Percentiles rank a stretch among this genome's conserved stretches.
Evolutionary conservation across 2,329 filamentous ascomycete genomes (phyloP).

Genomic region (Colletotrichum caudatum): DNA sequence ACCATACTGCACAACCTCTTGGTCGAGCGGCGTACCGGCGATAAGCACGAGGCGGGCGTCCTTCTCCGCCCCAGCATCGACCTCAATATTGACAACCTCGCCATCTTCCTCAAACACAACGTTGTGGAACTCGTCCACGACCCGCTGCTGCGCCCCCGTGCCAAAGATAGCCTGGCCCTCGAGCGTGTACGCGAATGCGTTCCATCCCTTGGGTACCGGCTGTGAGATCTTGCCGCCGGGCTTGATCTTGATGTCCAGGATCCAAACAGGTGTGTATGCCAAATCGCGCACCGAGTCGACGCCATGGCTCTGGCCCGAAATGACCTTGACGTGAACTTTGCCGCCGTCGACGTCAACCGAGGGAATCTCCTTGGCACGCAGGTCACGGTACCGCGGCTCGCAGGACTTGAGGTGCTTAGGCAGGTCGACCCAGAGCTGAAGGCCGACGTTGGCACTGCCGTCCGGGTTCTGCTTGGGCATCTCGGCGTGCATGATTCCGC

Average conservation of each 20-base stretch:
- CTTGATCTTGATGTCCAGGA: constrained; percentile 83
- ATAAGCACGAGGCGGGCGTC: constrained; percentile 75
- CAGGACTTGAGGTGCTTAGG: constrained; percentile 84
- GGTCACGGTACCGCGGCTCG: constrained; percentile 92
- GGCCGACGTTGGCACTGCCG: constrained; percentile 82
- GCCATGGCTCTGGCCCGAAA: constrained; percentile 85
- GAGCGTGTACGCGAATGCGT: constrained; percentile 90
- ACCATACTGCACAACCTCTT: constrained; percentile 85
- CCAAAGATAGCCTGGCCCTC: constrained; percentile 77
- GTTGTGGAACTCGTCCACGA: constrained; percentile 82
- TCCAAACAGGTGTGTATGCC: constrained; percentile 97
- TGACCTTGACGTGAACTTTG: constrained; percentile 87
- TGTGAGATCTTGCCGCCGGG: constrained; percentile 85
- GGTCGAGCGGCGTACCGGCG: constrained; percentile 83
- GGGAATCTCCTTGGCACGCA: constrained; percentile 84
- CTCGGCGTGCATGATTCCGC: constrained; percentile 93
- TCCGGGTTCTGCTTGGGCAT: constrained; percentile 87
- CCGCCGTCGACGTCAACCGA: constrained; percentile 76
- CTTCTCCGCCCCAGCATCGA: constrained; percentile 73
- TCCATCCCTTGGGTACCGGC: constrained; percentile 83
- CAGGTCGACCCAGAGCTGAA: constrained; percentile 97
- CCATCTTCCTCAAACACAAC: constrained; percentile 87
- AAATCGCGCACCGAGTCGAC: constrained; percentile 90
- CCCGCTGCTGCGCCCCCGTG: constrained; percentile 61
- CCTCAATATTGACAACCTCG: constrained; percentile 78